Evolutionary conservation across 345 rosid genomes (phyloP).

Genomic region (Salix caprea): DNA sequence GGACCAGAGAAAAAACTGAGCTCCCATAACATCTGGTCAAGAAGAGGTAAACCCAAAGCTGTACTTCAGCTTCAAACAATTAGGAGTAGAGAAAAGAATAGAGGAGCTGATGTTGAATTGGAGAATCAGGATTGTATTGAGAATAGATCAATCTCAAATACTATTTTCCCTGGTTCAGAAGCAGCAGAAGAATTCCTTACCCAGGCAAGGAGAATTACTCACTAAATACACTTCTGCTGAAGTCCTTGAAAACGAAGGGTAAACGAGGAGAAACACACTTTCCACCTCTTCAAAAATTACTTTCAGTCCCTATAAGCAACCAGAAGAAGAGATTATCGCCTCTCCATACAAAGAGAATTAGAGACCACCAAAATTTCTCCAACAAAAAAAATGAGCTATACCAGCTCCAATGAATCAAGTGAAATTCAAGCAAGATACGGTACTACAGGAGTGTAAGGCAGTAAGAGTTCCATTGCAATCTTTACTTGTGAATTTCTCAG

Average conservation of each 20-base stretch:
- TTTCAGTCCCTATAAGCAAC: conserved; percentile 24
- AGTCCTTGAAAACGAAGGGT: conserved; percentile 42
- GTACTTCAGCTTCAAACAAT: conserved; percentile 55
- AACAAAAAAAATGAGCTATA: too few relatives aligned
- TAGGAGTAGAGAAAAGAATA: conserved; percentile 36
- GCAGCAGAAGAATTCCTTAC: conserved; percentile 51
- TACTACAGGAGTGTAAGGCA: too few relatives aligned
- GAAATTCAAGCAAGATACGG: too few relatives aligned
- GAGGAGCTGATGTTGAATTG: conserved; percentile 21
- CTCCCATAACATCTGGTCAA: conserved; percentile 55
- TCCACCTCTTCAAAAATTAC: conserved; percentile 29
- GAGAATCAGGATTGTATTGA: conserved; percentile 23
- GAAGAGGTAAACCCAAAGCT: conserved; percentile 65
- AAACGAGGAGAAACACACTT: conserved; percentile 35
- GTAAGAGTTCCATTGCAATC: too few relatives aligned
- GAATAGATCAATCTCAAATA: conserved; percentile 23
- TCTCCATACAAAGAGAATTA: conserved; percentile 48
- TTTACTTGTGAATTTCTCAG: too few relatives aligned
- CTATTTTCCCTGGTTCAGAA: conserved; percentile 30
- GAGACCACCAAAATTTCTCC: conserved; percentile 11
- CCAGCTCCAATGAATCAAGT: too few relatives aligned
- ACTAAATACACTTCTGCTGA: conserved; percentile 50
- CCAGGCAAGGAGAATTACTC: conserved; percentile 77
- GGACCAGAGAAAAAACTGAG: conserved; percentile 31
- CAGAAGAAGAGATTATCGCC: conserved; percentile 29